These are phyloP conservation scores for Phoma sp. DNA, from an alignment of 2,329 filamentous ascomycete genomes.

Conservation along the genomic window DNA sequence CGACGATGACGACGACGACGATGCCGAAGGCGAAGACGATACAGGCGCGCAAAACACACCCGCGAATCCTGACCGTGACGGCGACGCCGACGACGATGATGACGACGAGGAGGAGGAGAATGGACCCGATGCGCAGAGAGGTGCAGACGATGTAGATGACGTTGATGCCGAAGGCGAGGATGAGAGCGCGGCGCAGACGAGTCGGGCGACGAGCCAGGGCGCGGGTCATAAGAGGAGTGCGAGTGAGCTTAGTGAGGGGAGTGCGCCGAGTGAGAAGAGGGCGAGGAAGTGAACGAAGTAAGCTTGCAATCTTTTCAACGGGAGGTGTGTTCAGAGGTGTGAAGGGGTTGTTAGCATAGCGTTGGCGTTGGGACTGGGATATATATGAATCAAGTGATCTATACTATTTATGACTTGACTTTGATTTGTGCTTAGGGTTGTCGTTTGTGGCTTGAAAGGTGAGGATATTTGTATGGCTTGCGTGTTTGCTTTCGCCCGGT, in stretches of 20 bases:
- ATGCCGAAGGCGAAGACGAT: constrained; percentile 35
- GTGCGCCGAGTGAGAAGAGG: constrained; percentile 43
- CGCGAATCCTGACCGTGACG: constrained; percentile 17
- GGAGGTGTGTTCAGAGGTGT: too few species aligned
- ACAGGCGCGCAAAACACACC: constrained; percentile 18
- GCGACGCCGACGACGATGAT: constrained; percentile 43
- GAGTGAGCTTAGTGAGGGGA: constrained; percentile 73
- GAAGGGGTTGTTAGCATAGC: too few species aligned
- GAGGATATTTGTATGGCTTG: too few species aligned
- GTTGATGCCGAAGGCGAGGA: constrained; percentile 46
- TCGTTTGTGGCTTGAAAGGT: too few species aligned
- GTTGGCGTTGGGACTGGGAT: constrained; percentile 1
- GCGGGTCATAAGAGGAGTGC: constrained; percentile 76
- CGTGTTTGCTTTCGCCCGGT: too few species aligned
- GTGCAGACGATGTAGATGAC: constrained; percentile 29
- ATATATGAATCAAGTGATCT: too few species aligned
- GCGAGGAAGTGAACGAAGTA: constrained; percentile 40
- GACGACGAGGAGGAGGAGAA: too few species aligned
- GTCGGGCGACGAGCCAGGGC: constrained; percentile 36
- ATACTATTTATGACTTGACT: too few species aligned
- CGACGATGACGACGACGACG: constrained; percentile 32
- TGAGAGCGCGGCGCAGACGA: constrained; percentile 39
- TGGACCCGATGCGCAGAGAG: too few species aligned
- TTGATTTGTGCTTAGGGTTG: too few species aligned
- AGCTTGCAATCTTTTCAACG: too few species aligned